Base-by-base conservation (phyloP, 2,329 filamentous ascomycete species). In the Hypomyces rosellus region DNA sequence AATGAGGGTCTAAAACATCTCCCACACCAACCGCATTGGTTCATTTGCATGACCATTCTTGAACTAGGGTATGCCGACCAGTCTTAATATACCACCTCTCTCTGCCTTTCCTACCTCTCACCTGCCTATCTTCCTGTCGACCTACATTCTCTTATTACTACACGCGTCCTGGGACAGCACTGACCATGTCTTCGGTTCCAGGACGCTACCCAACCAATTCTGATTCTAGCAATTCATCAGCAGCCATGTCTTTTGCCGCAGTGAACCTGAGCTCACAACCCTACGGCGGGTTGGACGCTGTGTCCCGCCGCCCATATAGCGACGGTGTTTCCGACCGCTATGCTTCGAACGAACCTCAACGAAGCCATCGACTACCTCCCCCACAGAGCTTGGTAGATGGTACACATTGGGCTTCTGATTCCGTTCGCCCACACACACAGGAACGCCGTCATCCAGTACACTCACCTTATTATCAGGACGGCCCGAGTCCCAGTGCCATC, bases 291-390 rank as follows among this genome's bases (percentile, higher is more conserved):
- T 22, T 52, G 9, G 57, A 59, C 50, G 51, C 56, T 49, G 62
- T 65, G 58, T 54, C 61, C 42, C 57, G 44, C 13, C 20, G 52
- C 22, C 56, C 56, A 40, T 59, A 58, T 51, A 55, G 57, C 42
- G 41, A 57, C 44, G 57, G 57, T 59, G 49, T 44, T 34, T 46
- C 57, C 34, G 58, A 59, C 48, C 53, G 54, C 40, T 55, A 63
- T 51, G 50, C 59, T 6, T 55, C 59, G 51, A 57, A 60, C 53
- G 60, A 58, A 41, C 56, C 58, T 39, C 63, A 59, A 14, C 60
- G 68, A 43, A 46, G 53, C 33, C 48, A 57, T 20, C 61, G 58
- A 45, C 52, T 63, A 5, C 64, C 63, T 45, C 56, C 63, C 34
- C 59, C 62, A 3, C 54, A 58, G 16, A 55, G 54, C 39, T 48